A percentile compares a stretch with the other conserved stretches of the same genome.
Evolutionary conservation across 495 filamentous ascomycete genomes (phyloP).

Genomic region (Astrocystis sublimbata): DNA sequence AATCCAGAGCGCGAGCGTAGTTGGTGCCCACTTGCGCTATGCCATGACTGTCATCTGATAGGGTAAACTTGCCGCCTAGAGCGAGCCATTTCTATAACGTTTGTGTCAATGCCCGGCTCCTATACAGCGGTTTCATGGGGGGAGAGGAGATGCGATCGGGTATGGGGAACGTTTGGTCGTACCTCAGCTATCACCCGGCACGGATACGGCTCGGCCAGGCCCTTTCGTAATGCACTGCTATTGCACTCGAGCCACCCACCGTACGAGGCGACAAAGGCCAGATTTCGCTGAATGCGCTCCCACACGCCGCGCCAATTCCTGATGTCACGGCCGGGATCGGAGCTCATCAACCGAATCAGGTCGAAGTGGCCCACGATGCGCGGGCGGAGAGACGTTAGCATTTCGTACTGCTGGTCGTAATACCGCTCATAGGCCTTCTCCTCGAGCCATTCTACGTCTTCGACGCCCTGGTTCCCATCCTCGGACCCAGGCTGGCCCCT

Average conservation of each 20-base stretch:
- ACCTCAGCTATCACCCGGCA: conserved; percentile 70
- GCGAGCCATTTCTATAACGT: conserved; percentile 35
- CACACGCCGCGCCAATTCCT: conserved; percentile 60
- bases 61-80: conserved; percentile 75
- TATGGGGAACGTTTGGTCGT: not conserved
- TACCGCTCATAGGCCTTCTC: conserved; percentile 74
- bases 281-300: conserved; percentile 70
- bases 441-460: conserved; percentile 50
- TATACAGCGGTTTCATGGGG: not conserved
- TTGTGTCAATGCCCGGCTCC: not conserved
- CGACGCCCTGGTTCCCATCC: not conserved
- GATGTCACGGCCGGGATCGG: conserved; percentile 62
- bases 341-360: conserved; percentile 77
- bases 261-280: conserved; percentile 67
- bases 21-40: conserved; percentile 73
- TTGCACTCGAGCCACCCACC: conserved; percentile 89
- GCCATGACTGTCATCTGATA: conserved; percentile 91
- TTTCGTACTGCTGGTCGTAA: conserved; percentile 81
- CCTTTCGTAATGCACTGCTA: conserved; percentile 81
- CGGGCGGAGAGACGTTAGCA: conserved; percentile 73
- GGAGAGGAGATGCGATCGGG: not conserved
- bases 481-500: not conserved
- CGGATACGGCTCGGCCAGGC: conserved; percentile 88
- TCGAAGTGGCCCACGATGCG: conserved; percentile 92
- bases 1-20: conserved; percentile 55